A percentile compares a stretch with the other conserved stretches of the same genome.
These are phyloP conservation scores for Alternaria hordeiaustralica DNA, from an alignment of 2,329 filamentous ascomycete species.

Conservation along the genomic window DNA sequence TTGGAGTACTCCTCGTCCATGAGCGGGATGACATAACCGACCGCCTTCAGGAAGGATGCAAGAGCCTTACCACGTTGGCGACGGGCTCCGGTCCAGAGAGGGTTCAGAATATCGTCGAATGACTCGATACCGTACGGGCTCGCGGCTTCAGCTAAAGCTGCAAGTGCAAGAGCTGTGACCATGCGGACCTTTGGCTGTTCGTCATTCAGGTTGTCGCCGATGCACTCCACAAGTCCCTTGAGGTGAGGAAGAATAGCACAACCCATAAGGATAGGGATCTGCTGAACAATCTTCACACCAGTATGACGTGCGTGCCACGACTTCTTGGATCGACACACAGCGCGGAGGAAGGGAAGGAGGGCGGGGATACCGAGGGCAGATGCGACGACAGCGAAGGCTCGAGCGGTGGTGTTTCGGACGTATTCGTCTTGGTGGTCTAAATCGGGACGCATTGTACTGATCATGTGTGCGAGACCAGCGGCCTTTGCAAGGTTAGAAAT, in stretches of 20 bases:
- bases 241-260: conserved; percentile 95
- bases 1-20: conserved; percentile 99
- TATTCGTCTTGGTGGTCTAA: conserved; percentile 99
- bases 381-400: conserved; percentile 96
- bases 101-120: conserved; percentile 97
- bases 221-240: conserved; percentile 95
- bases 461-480: conserved; percentile 97
- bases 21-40: conserved; percentile 96
- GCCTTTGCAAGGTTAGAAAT: conserved; percentile 98
- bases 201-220: conserved; percentile 93
- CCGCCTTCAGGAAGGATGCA: conserved; percentile 94
- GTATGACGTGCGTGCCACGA: conserved; percentile 98
- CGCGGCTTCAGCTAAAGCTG: conserved; percentile 91
- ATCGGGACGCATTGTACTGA: conserved; percentile 98
- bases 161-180: conserved; percentile 92
- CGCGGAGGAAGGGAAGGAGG: conserved; percentile 89
- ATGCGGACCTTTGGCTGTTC: conserved; percentile 98
- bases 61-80: conserved; percentile 97
- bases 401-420: conserved; percentile 94
- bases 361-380: conserved; percentile 96
- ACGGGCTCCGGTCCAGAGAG: conserved; percentile 92
- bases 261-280: conserved; percentile 98
- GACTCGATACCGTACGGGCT: conserved; percentile 99
- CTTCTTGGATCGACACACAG: conserved; percentile 97
- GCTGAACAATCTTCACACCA: conserved; percentile 98